These are phyloP conservation scores for Aspergillus cavernicola DNA, from an alignment of 495 filamentous ascomycete genomes.

Conservation along the genomic window DNA sequence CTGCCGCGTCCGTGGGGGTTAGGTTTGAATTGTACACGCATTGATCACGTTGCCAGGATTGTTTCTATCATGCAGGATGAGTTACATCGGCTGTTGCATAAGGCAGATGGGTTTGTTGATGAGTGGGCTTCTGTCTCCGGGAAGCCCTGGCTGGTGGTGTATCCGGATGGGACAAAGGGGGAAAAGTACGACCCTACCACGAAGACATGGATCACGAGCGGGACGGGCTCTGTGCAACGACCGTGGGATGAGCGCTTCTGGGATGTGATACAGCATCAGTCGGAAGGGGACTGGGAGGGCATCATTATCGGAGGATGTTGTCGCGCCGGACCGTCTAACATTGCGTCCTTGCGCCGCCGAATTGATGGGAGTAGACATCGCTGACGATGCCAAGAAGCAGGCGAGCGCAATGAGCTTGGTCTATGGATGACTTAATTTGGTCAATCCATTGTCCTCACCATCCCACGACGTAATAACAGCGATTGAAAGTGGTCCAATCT, in stretches of 20 bases:
- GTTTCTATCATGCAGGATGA: slow-evolving; percentile 43
- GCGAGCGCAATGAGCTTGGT: too few species aligned
- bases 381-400: too few species aligned
- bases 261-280: slow-evolving; percentile 12
- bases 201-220: slow-evolving; percentile 47
- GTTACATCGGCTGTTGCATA: slow-evolving; percentile 25
- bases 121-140: slow-evolving; percentile 22
- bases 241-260: slow-evolving; percentile 24
- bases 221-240: slow-evolving; percentile 1
- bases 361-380: too few species aligned
- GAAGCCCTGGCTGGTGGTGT: slow-evolving; percentile 54
- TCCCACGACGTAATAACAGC: too few species aligned
- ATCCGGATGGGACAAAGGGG: slow-evolving; percentile 66
- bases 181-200: slow-evolving; percentile 61
- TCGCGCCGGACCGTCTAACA: slow-evolving; percentile 17
- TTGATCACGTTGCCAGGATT: slow-evolving; percentile 47
- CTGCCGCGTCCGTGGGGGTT: slow-evolving; percentile 53
- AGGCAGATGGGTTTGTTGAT: slow-evolving; percentile 19
- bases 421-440: too few species aligned
- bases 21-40: slow-evolving; percentile 64
- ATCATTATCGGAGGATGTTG: slow-evolving; percentile 20
- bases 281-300: slow-evolving; percentile 15
- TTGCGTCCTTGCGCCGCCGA: slow-evolving; percentile 11
- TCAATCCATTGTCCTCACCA: too few species aligned
- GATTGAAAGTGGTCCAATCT: too few species aligned